Conservation (phyloP, 345 rosid species). For the Firmiana major region DNA sequence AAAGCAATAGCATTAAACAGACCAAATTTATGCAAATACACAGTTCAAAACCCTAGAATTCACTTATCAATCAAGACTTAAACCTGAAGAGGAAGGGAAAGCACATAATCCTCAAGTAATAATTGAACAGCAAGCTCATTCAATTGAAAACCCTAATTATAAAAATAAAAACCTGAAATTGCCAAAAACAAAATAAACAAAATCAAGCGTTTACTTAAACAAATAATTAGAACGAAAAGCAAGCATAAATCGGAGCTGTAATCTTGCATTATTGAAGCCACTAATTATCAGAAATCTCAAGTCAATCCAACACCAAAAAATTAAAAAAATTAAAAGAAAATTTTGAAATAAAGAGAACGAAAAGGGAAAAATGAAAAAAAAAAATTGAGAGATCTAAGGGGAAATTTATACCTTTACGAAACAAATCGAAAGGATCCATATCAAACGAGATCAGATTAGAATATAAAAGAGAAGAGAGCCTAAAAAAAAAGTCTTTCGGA, state of each 20-base stretch:
- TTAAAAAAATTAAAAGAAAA: not conserved
- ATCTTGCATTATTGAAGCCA: constrained; percentile 16
- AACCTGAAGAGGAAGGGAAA: not conserved
- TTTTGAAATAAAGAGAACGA: not conserved
- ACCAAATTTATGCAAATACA: not conserved
- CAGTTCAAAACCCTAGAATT: constrained; percentile 15
- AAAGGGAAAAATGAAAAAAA: not conserved
- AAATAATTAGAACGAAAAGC: constrained; percentile 3
- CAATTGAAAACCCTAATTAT: constrained; percentile 10
- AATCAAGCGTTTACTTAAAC: not conserved
- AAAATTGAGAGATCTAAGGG: constrained; percentile 8
- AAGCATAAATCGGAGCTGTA: not conserved
- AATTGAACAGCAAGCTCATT: not conserved
- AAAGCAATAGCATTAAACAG: not conserved
- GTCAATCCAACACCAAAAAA: not conserved
- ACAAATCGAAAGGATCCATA: constrained; percentile 70
- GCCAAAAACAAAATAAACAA: not conserved
- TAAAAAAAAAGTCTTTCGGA: not conserved
- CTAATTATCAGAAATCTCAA: constrained; percentile 22
- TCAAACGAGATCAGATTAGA: constrained; percentile 22
- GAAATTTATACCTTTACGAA: constrained; percentile 57
- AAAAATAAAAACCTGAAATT: not conserved
- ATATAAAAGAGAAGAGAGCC: not conserved
- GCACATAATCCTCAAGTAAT: not conserved
- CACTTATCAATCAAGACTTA: constrained; percentile 4